Evolutionary conservation across 176 grass and related monocot species (phyloP), one percentile per base, ranked within the genome.

Genomic region (Secale cereale): DNA sequence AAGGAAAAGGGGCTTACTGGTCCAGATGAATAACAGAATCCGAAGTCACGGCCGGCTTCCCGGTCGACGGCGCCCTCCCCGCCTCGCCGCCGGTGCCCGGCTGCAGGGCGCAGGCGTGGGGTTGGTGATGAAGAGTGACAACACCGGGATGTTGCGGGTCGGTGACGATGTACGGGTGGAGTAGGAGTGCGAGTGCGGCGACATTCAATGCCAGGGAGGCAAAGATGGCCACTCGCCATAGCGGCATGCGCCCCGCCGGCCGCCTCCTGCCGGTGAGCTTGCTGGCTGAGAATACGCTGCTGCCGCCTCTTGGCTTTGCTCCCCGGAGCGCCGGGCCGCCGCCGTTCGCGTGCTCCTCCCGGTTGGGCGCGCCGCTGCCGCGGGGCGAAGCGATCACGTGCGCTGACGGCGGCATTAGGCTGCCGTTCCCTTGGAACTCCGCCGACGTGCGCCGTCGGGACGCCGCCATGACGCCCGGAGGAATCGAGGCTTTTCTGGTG

Each of bases 11-110:
- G 8, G 83, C 96, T 95, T 57, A 98, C 97, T 92, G 91, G 65
- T 87, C 93, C 0, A 98, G 90, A 22, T 94, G 91, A 27, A 98
- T 89, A 1, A 92, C 59, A 0, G 88, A 85, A 8, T 89, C 86
- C 3, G 25, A 15, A 0, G 84, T 91, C 19, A 87, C 78, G 3
- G 54, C 86, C 5, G 81, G 68, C 8, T 83, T 87, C 0, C 86
- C 88, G 1, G 85, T 86, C 3, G 85, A 82, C 9, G 84, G 67
- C 31, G 87, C 81, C 22, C 52, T 56, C 41, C 25, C 17, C 1
- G 32, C 19, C 4, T 9, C 41, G 33, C 57, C n/a, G 35, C 11
- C 62, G 1, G 5, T 62, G 1, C 45, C 68, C 0, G 52, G 37
- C 3, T 76, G 67, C 31, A 9, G 0, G 12, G 48, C 36, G 37